Evolutionary conservation across 2,329 filamentous ascomycete genomes (phyloP), one percentile per base, ranked within the genome.

Genomic region (Dactylellina drechsleri): DNA sequence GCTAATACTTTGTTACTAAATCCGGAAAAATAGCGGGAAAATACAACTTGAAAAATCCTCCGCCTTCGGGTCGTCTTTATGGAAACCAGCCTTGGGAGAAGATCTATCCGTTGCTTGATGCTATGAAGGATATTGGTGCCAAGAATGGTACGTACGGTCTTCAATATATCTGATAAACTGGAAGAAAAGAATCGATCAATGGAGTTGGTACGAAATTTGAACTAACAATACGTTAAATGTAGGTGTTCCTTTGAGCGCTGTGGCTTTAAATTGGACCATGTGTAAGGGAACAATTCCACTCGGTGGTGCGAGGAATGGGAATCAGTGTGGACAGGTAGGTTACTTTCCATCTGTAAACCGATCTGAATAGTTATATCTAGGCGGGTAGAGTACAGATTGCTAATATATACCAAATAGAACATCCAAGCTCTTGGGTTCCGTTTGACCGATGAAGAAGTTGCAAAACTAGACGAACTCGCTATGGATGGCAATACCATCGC

Each of bases 201-300:
- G 31, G 31, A 7, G 31, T 36, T 23, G 23, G 2, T 23, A 23
- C 4, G 23, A 23, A 4, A 36, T 36, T 8, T 1, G 6, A 36
- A 36, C 31, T 36, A 5, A 10, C 16, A 26, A 28, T n/a, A 43
- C 1, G 26, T 47, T 18, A 1, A 31, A 16, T 6, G 60, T 41
- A 66, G 70, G 28, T 10, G 64, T 75, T 13, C 70, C 70, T 0
- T 41, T 75, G 15, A 80, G 82, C 26, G 82, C 83, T 0, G 82
- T 84, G 2, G 83, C 83, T 41, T 76, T 85, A 36, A 85, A 85
- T 73, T 84, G 82, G 76, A 82, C 82, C 8, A 81, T 85, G 31
- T 81, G 81, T 57, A 85, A 84, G 78, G 83, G 83, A 0, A 82
- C 82, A 6, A 79, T 84, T 4, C 84, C 83, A 0, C 76, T 84